Percentiles rank a stretch among this genome's conserved stretches.
These are phyloP conservation scores for Coemansia sp. DNA, from an alignment of 192 early-diverging fungal genomes.

Conservation along the genomic window DNA sequence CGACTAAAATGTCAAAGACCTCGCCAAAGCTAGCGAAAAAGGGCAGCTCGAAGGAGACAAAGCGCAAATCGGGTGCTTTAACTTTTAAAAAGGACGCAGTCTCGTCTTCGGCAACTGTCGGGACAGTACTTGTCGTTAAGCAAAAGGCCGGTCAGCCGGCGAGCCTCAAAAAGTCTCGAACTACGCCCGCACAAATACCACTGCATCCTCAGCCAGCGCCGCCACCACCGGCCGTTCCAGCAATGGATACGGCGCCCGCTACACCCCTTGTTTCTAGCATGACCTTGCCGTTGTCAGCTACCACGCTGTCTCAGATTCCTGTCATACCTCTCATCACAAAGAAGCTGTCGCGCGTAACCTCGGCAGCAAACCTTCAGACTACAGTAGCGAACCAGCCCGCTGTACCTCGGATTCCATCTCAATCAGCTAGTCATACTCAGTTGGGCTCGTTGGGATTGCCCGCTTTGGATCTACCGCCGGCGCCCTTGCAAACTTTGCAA, in stretches of 20 bases:
- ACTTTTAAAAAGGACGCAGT: constrained; percentile 11
- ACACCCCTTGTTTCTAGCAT: not conserved
- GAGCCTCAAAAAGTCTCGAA: constrained; percentile 3
- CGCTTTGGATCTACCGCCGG: not conserved
- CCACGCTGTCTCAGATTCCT: not conserved
- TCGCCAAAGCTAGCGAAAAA: constrained; percentile 21
- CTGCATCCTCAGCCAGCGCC: not conserved
- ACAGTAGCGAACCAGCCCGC: not conserved
- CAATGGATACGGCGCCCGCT: not conserved
- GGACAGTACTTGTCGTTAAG: not conserved
- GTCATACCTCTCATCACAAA: not conserved
- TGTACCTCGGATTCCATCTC: not conserved
- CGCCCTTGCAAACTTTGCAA: not conserved
- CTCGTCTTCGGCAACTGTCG: not conserved
- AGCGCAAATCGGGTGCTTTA: constrained; percentile 11
- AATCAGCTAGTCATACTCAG: not conserved
- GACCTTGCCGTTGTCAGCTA: not conserved
- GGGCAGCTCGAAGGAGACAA: constrained; percentile 14
- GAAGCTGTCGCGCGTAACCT: not conserved
- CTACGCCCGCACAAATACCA: not conserved
- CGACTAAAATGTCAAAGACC: constrained; percentile 28
- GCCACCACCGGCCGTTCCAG: not conserved
- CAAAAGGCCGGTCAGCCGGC: not conserved
- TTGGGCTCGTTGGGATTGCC: not conserved
- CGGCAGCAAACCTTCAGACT: not conserved